Percentiles rank a stretch among this genome's conserved stretches.
Conservation (phyloP, 805 yeast genomes). For the Metschnikowia proteae region DNA sequence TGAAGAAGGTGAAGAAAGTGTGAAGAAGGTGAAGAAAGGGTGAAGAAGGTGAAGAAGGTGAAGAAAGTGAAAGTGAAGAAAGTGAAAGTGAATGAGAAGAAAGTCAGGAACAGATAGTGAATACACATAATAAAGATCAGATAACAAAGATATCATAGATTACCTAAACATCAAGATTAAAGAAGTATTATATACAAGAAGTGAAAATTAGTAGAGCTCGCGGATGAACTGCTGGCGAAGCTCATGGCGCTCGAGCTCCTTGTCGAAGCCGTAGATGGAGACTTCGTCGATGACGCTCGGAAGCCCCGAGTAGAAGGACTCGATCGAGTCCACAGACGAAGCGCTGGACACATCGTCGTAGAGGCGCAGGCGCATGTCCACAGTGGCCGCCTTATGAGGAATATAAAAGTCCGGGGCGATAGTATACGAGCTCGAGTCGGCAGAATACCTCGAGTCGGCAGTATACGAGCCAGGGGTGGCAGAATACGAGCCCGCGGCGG, state of each 20-base stretch:
- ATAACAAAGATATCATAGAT: no score
- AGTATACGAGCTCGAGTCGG: no score
- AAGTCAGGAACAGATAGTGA: no score
- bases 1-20: no score
- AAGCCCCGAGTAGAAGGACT: conserved; percentile 20
- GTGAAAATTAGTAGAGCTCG: conserved; percentile 23
- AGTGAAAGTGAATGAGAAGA: neutral
- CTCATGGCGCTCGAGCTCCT: conserved; percentile 36
- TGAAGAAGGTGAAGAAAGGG: no score
- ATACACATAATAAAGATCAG: no score
- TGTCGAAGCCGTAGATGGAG: conserved; percentile 15
- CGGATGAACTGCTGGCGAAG: conserved; percentile 35
- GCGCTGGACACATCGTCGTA: conserved; percentile 21
- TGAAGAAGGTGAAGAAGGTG: no score
- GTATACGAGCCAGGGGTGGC: no score
- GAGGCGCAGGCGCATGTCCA: conserved; percentile 17
- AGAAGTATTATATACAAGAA: neutral
- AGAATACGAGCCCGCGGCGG: neutral
- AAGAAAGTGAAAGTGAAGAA: no score
- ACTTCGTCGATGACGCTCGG: conserved; percentile 15
- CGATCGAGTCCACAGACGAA: conserved; percentile 24
- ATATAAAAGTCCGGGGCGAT: no score
- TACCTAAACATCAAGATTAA: no score
- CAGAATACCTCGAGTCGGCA: no score
- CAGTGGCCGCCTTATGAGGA: neutral